Percentiles rank a stretch among this genome's conserved stretches.
These are phyloP conservation scores for Daldinia vernicosa DNA, from an alignment of 495 filamentous ascomycete genomes.

Conservation along the genomic window DNA sequence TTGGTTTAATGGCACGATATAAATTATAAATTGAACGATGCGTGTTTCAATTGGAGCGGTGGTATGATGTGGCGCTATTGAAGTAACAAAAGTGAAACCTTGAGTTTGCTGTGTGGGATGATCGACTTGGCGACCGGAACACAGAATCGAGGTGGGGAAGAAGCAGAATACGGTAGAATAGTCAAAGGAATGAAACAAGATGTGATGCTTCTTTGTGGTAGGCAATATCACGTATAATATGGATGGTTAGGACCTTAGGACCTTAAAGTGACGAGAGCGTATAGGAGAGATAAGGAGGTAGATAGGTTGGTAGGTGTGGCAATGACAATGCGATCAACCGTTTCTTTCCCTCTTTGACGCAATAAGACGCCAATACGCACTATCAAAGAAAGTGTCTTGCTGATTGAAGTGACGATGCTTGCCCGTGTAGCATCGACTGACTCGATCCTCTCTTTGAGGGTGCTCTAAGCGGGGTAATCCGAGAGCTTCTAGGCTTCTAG, in stretches of 20 bases:
- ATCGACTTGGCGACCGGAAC: constrained; percentile 11
- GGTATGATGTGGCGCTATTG: constrained; percentile 42
- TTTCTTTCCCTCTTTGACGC: constrained; percentile 22
- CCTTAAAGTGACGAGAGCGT: constrained; percentile 1
- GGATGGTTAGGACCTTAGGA: background rate
- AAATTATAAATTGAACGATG: constrained; percentile 8
- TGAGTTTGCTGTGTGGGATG: constrained; percentile 24
- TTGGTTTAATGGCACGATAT: constrained; percentile 26
- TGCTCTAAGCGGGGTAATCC: constrained; percentile 30
- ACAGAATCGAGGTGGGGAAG: constrained; percentile 11
- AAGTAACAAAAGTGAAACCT: constrained; percentile 34
- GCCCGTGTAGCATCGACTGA: constrained; percentile 10
- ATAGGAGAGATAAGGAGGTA: constrained; percentile 6
- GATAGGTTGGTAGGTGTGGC: background rate
- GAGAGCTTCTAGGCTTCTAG: background rate
- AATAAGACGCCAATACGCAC: constrained; percentile 18
- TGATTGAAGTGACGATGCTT: constrained; percentile 30
- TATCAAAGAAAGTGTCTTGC: constrained; percentile 13
- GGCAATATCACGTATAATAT: background rate
- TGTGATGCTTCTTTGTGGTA: constrained; percentile 28
- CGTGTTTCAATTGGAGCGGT: constrained; percentile 27
- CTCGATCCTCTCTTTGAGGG: background rate
- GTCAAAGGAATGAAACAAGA: constrained; percentile 15
- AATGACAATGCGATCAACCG: constrained; percentile 33
- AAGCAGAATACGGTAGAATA: background rate